phyloP scores from a whole-genome alignment of 1,284 basidiomycete genomes.

The Ganoderma lingzhi region DNA sequence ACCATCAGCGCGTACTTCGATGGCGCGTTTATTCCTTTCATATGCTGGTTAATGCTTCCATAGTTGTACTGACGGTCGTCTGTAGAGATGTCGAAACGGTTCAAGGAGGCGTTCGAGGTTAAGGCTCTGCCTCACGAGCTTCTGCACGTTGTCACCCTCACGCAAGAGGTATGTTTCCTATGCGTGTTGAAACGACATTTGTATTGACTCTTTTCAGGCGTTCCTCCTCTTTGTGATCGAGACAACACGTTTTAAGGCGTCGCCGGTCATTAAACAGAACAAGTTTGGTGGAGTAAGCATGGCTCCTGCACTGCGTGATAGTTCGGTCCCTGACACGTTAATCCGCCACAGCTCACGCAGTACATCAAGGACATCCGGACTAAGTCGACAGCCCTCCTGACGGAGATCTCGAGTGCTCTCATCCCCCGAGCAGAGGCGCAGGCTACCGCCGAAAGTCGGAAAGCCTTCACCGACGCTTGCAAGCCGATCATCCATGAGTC shows the following conservation, averaged over 20 bases:
- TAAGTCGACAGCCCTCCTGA: constrained; percentile 58
- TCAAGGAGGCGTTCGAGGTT: constrained; percentile 51
- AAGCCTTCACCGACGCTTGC: constrained; percentile 60
- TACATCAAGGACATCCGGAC: constrained; percentile 69
- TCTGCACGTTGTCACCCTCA: constrained; percentile 73
- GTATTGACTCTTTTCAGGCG: constrained; percentile 52
- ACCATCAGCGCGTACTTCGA: constrained; percentile 67
- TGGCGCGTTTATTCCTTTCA: constrained; percentile 43
- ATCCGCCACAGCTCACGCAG: constrained; percentile 61
- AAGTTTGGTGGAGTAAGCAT: constrained; percentile 68
- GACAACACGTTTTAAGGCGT: constrained; percentile 73
- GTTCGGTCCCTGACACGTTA: constrained; percentile 15
- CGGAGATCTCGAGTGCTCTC: constrained; percentile 63
- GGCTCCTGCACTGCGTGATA: constrained; percentile 34
- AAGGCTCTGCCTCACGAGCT: constrained; percentile 56
- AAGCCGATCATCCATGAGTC: constrained; percentile 46
- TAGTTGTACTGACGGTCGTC: neutral
- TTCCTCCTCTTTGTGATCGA: constrained; percentile 71
- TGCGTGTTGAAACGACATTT: constrained; percentile 33
- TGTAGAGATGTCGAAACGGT: constrained; percentile 61
- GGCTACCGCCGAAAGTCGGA: constrained; percentile 59
- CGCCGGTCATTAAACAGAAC: constrained; percentile 72
- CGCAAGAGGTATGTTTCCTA: constrained; percentile 63
- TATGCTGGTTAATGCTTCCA: neutral
- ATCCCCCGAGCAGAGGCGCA: constrained; percentile 58